Base-by-base conservation (phyloP, 23 red algal species). In the Gracilaria domingensis region DNA sequence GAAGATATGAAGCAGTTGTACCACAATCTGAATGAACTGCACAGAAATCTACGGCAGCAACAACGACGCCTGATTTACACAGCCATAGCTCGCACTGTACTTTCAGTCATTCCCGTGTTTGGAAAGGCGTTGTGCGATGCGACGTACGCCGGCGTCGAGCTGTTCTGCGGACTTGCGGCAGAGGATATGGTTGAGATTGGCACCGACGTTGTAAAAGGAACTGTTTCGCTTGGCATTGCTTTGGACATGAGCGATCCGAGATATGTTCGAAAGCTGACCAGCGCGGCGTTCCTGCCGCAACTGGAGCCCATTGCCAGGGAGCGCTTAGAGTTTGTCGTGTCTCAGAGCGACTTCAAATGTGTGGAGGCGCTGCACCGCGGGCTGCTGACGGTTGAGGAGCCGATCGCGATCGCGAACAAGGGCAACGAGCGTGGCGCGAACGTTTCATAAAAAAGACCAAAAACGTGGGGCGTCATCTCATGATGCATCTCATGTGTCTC, bases 51-150 rank as follows among this genome's bases (percentile, higher is more conserved):
- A 8, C 59, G 59, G 12, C 59, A 62, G 29, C 59, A 62, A 29
- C 59, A 62, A 18, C 59, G 59, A 62, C 59, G 59, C 8, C 59
- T 62, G 5, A 62, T 62, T 62, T 62, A 62, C 59, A 62, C 59
- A 24, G 59, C 59, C 59, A 62, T 62, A 29, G 59, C 59, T 28
- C 59, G 59, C 59, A 62, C 59, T 29, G 59, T 62, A 2, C 59
- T 62, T 25, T 62, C 59, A 4, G 1, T 62, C 24, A 12, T 62
- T 62, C 59, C 59, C 26, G 59, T 62, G 59, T 62, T 62, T 62
- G 59, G 59, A 28, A 62, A 62, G 24, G 59, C 59, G 12, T 29
- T 62, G 12, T 62, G 59, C 59, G 59, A 62, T 62, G 59, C 59
- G 5, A 30, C 59, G 59, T 62, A 62, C 26, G 59, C 59, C 0